A percentile compares a stretch with the other conserved stretches of the same genome.
phyloP scores from a whole-genome alignment of 1,139 yeast genomes.

The Meyerozyma smithsonii region DNA sequence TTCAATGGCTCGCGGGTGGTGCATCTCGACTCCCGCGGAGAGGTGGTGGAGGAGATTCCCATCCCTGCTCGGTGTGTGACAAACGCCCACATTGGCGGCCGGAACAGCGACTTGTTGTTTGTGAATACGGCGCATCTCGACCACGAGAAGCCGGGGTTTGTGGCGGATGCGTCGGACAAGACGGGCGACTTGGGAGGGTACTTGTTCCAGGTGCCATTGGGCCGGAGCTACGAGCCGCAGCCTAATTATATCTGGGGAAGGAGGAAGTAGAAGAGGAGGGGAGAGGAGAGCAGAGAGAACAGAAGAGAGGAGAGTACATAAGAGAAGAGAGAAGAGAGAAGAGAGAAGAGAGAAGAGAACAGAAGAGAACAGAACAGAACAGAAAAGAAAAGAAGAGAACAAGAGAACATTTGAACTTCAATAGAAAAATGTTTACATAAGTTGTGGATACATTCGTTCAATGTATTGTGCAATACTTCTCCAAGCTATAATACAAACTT shows the following conservation, averaged over 20 bases:
- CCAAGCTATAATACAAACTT: too few relatives aligned
- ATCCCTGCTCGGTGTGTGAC: slow-evolving; percentile 65
- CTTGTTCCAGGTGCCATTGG: slow-evolving; percentile 24
- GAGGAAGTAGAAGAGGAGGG: slow-evolving; percentile 1
- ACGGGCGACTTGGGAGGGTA: slow-evolving; percentile 55
- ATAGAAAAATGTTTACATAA: too few relatives aligned
- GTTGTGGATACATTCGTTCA: too few relatives aligned
- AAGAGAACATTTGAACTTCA: too few relatives aligned
- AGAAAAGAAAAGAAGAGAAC: too few relatives aligned
- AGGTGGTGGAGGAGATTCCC: slow-evolving; percentile 44
- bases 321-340: too few relatives aligned
- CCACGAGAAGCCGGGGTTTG: slow-evolving; percentile 29
- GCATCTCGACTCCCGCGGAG: slow-evolving; percentile 48
- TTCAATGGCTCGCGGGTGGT: slow-evolving; percentile 59
- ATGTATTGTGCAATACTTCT: too few relatives aligned
- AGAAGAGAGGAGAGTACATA: background rate
- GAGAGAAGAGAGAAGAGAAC: too few relatives aligned
- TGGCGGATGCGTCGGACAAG: slow-evolving; percentile 20
- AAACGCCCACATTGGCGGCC: slow-evolving; percentile 73
- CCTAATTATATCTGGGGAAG: slow-evolving; percentile 29
- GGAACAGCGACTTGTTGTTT: slow-evolving; percentile 50
- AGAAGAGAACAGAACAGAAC: too few relatives aligned
- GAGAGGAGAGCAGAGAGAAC: background rate
- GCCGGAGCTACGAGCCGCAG: slow-evolving; percentile 19
- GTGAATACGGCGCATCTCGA: slow-evolving; percentile 63